Base-by-base conservation (phyloP, 306 rosid species). In the Luffa aegyptiaca region DNA sequence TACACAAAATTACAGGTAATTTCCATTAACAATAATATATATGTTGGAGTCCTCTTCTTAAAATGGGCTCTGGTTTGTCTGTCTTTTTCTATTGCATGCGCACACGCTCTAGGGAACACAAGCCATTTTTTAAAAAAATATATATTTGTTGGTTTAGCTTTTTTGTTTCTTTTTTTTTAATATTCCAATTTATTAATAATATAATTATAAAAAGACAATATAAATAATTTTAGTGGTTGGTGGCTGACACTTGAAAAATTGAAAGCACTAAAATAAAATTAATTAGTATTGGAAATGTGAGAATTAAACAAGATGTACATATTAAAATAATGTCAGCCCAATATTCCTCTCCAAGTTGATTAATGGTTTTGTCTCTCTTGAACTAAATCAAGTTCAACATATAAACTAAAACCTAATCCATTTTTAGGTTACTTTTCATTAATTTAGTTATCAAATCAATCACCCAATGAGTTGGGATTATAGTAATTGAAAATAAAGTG, bases 211-310 rank as follows among this genome's bases (percentile, higher is more conserved):
- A 48, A 72, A 72, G 39, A 72, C 57, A 46, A 72, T 48, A 72
- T 51, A 72, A 72, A 72, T 72, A 72, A 72, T 72, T 48, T 72
- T 8, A 72, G 20, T 13, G 77, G 77, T 48, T 48, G 77, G 58
- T 72, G 77, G 77, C 59, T 48, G 77, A 14, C 77, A 12, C 59
- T 72, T 48, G 1, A 31, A 33, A 39, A 70, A 71, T 45, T 21
- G 57, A 71, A 71, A 71, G 39, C 57, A 71, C 76, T 71, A 21
- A 71, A 71, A 71, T 71, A 71, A 71, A 71, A 49, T 72, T 44
- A 71, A 49, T 72, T 44, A 69, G 76, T 72, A 72, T 72, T 72
- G 57, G 42, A 72, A 72, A 72, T 48, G 75, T 72, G 77, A 72
- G 57, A 21, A 72, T 31, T 72, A 72, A 72, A 72, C 1, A 45